Evolutionary conservation across 75 land plant species (phyloP).

Genomic region (Cunninghamia lanceolata): DNA sequence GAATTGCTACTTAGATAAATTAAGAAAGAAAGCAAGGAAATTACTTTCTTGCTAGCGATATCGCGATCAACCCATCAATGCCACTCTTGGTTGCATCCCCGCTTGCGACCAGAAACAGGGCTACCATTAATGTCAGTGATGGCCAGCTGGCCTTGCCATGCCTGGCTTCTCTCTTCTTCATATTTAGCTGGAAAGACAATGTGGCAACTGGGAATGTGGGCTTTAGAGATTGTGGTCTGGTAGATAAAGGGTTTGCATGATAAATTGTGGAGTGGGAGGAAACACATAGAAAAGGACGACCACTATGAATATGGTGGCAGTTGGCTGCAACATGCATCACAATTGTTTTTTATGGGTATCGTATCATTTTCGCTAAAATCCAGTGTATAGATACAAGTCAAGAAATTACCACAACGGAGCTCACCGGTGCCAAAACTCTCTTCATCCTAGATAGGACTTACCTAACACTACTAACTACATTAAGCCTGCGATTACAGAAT

Average conservation of each 20-base stretch:
- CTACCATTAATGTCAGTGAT: neutral
- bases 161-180: neutral
- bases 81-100: neutral
- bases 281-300: too few relatives aligned
- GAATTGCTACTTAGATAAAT: neutral
- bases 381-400: too few relatives aligned
- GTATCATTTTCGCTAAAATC: too few relatives aligned
- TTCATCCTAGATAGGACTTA: too few relatives aligned
- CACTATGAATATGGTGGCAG: too few relatives aligned
- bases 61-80: slow-evolving; percentile 37
- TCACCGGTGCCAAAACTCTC: too few relatives aligned
- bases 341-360: too few relatives aligned
- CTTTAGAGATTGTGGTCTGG: neutral
- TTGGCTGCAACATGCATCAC: too few relatives aligned
- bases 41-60: slow-evolving; percentile 79
- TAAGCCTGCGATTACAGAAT: too few relatives aligned
- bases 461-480: too few relatives aligned
- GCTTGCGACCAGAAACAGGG: neutral
- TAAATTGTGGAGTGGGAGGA: neutral
- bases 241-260: neutral
- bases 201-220: neutral
- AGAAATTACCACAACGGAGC: too few relatives aligned
- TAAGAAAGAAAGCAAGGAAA: neutral
- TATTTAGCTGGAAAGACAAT: neutral
- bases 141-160: neutral